These are phyloP conservation scores for Colletotrichum truncatum DNA, from an alignment of 2,329 filamentous ascomycete species.

Conservation along the genomic window DNA sequence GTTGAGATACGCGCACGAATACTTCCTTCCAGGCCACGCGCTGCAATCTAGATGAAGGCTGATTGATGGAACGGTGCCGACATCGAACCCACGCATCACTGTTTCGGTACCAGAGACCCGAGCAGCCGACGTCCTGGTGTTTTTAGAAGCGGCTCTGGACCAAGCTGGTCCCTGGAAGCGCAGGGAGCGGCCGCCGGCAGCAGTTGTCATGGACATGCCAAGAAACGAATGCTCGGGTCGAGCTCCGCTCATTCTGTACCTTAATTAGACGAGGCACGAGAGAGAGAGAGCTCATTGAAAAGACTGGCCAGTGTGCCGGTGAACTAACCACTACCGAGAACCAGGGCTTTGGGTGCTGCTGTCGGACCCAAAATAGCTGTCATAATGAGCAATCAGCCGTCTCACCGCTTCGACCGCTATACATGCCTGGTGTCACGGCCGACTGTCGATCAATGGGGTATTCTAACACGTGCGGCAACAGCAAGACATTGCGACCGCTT, in stretches of 20 bases:
- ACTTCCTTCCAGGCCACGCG: neutral
- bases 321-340: conserved; percentile 8
- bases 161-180: neutral
- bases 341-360: conserved; percentile 6
- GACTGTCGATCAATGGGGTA: conserved; percentile 12
- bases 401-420: neutral
- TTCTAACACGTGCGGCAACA: neutral
- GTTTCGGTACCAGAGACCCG: neutral
- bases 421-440: neutral
- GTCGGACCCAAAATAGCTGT: conserved; percentile 1
- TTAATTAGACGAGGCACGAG: conserved; percentile 1
- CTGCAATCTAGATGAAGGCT: neutral
- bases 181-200: conserved; percentile 11
- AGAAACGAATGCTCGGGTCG: neutral
- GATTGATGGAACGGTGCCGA: conserved; percentile 5
- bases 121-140: neutral
- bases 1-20: neutral
- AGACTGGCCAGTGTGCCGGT: neutral
- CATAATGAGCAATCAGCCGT: neutral
- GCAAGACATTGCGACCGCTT: conserved; percentile 3
- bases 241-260: conserved; percentile 2
- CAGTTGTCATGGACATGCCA: neutral
- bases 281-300: no score
- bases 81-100: neutral
- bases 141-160: neutral